Conservation (phyloP, 306 rosid species). For the Sphenostylis stenocarpa region DNA sequence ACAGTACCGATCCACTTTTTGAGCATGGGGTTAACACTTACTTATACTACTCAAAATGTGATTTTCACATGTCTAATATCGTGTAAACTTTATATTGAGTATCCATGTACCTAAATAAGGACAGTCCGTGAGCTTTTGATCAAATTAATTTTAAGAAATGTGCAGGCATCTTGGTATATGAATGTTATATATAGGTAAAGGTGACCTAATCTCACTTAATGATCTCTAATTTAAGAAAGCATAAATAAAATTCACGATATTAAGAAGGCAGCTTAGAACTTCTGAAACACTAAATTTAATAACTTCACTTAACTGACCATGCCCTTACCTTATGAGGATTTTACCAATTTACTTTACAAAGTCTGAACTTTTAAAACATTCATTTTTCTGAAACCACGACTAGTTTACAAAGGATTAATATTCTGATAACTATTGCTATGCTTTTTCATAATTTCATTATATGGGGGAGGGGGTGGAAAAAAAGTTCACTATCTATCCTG, state of each 20-base stretch:
- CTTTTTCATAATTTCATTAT: conserved; percentile 15
- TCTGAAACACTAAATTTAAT: neutral
- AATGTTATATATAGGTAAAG: neutral
- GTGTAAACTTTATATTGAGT: neutral
- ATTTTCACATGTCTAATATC: neutral
- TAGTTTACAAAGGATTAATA: neutral
- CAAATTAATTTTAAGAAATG: conserved; percentile 18
- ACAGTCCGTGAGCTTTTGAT: neutral
- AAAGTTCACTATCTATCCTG: neutral
- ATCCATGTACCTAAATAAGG: conserved; percentile 11
- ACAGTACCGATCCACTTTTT: conserved; percentile 18
- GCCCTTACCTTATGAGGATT: conserved; percentile 3
- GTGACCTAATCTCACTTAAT: neutral
- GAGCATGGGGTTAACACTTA: conserved; percentile 15
- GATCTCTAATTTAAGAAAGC: conserved; percentile 1
- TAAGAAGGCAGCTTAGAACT: neutral
- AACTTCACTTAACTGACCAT: neutral
- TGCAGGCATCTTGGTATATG: conserved; percentile 2
- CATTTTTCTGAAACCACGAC: conserved; percentile 9
- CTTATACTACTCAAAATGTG: neutral
- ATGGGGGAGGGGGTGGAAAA: neutral
- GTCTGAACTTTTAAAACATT: conserved; percentile 1
- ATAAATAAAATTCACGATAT: conserved; percentile 13
- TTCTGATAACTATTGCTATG: neutral
- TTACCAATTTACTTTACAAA: neutral